Evolutionary conservation across 2,329 filamentous ascomycete genomes (phyloP).

Genomic region (Lecanicillium sp.): DNA sequence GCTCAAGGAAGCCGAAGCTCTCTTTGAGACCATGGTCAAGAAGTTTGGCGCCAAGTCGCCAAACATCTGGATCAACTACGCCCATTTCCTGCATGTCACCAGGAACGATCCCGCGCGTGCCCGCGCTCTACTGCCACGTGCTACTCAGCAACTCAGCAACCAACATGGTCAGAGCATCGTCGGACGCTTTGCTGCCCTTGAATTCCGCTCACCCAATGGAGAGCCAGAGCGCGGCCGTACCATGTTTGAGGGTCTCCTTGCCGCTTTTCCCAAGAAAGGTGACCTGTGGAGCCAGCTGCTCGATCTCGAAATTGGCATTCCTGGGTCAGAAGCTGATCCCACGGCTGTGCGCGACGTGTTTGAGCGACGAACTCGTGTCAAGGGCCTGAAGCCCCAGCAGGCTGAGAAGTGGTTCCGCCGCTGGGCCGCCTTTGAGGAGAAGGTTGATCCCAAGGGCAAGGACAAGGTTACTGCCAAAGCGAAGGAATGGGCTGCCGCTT

Average conservation of each 20-base stretch:
- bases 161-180: slow-evolving; percentile 61
- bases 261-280: slow-evolving; percentile 78
- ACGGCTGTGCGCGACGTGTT: slow-evolving; percentile 67
- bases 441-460: slow-evolving; percentile 55
- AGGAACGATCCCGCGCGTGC: slow-evolving; percentile 62
- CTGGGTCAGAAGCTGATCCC: slow-evolving; percentile 40
- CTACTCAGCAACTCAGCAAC: slow-evolving; percentile 70
- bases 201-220: slow-evolving; percentile 77
- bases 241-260: slow-evolving; percentile 82
- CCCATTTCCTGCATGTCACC: slow-evolving; percentile 79
- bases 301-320: slow-evolving; percentile 67
- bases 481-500: slow-evolving; percentile 56
- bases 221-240: slow-evolving; percentile 88
- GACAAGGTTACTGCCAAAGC: slow-evolving; percentile 65
- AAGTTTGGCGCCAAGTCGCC: slow-evolving; percentile 78
- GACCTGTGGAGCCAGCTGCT: slow-evolving; percentile 91
- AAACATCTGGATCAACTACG: slow-evolving; percentile 88
- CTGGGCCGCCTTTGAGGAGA: slow-evolving; percentile 85
- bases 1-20: slow-evolving; percentile 73
- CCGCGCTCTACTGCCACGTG: slow-evolving; percentile 70
- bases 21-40: slow-evolving; percentile 82
- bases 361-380: slow-evolving; percentile 64
- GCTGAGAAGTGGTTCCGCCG: slow-evolving; percentile 84
- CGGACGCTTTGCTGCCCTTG: slow-evolving; percentile 81
- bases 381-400: slow-evolving; percentile 70